Percentiles rank a stretch among this genome's conserved stretches.
Evolutionary conservation across 805 yeast species (phyloP).

Genomic region (Candida namnaoensis): DNA sequence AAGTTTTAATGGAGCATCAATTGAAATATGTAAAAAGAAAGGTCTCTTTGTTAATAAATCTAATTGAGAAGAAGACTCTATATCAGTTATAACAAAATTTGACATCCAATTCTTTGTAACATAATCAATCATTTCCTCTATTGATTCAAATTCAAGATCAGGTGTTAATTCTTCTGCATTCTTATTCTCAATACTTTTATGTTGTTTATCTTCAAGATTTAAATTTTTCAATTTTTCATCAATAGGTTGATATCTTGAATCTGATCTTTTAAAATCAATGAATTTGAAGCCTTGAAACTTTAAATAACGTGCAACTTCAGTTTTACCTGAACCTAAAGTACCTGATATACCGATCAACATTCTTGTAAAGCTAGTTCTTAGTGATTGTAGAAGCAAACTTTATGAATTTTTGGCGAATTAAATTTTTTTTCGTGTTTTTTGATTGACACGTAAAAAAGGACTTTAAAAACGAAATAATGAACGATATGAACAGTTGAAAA

Average conservation of each 20-base stretch:
- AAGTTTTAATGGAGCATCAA: slow-evolving; percentile 60
- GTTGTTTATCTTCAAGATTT: background rate
- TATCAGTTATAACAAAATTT: slow-evolving; percentile 49
- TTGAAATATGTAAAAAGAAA: slow-evolving; percentile 69
- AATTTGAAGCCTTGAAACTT: slow-evolving; percentile 41
- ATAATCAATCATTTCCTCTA: slow-evolving; percentile 41
- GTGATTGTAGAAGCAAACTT: too few relatives aligned
- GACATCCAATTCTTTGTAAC: slow-evolving; percentile 62
- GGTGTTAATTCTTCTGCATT: slow-evolving; percentile 10
- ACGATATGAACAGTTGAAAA: too few relatives aligned
- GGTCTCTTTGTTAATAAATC: slow-evolving; percentile 57
- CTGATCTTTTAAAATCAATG: slow-evolving; percentile 18
- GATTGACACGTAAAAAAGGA: too few relatives aligned
- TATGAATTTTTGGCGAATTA: too few relatives aligned
- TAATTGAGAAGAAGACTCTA: slow-evolving; percentile 33
- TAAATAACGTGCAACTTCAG: slow-evolving; percentile 53
- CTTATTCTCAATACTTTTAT: slow-evolving; percentile 1
- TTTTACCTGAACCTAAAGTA: slow-evolving; percentile 55
- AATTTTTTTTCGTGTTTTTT: too few relatives aligned
- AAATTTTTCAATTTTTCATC: slow-evolving; percentile 1
- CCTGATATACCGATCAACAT: slow-evolving; percentile 80
- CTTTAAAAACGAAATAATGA: too few relatives aligned
- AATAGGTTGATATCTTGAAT: background rate
- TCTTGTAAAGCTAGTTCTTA: too few relatives aligned
- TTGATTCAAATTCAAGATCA: slow-evolving; percentile 24